Conservation (phyloP, 1,284 basidiomycete genomes). For the Porogramme epimiltina region DNA sequence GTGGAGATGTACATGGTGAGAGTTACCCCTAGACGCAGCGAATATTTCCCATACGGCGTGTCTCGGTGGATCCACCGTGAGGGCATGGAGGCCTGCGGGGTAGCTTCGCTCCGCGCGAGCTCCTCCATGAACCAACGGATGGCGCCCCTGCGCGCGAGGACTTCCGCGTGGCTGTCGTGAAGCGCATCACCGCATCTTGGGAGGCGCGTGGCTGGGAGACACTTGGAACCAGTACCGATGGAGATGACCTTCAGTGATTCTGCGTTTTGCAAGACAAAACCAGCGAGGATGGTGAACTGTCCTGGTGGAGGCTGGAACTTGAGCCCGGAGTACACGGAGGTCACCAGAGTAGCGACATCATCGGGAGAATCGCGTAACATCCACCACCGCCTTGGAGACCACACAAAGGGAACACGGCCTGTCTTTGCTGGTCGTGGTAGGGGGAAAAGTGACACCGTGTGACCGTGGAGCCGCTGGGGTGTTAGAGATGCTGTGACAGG, state of each 20-base stretch:
- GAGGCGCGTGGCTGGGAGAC: slow-evolving; percentile 68
- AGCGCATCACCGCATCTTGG: slow-evolving; percentile 78
- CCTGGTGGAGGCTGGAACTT: slow-evolving; percentile 48
- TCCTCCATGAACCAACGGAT: slow-evolving; percentile 83
- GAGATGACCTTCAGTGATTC: slow-evolving; percentile 56
- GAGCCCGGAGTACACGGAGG: slow-evolving; percentile 45
- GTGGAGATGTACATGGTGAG: slow-evolving; percentile 86
- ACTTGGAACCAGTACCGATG: slow-evolving; percentile 86
- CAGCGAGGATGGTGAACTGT: slow-evolving; percentile 64
- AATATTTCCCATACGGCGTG: slow-evolving; percentile 46
- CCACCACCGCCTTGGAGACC: slow-evolving; percentile 4
- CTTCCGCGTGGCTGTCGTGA: slow-evolving; percentile 91
- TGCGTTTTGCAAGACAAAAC: slow-evolving; percentile 48
- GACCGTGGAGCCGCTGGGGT: background rate
- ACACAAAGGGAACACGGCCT: background rate
- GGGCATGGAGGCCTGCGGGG: slow-evolving; percentile 11
- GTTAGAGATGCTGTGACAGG: slow-evolving; percentile 7
- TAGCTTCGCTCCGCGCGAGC: slow-evolving; percentile 39
- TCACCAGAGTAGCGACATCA: slow-evolving; percentile 33
- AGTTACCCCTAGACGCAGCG: slow-evolving; percentile 50
- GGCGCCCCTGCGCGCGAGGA: slow-evolving; percentile 81
- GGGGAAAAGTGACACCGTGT: background rate
- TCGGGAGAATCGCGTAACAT: slow-evolving; percentile 26
- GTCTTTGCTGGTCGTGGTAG: too few relatives aligned
- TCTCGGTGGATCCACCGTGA: slow-evolving; percentile 45